Evolutionary conservation across 345 rosid genomes (phyloP), one percentile per base, ranked within the genome.

Genomic region (Passiflora organensis): DNA sequence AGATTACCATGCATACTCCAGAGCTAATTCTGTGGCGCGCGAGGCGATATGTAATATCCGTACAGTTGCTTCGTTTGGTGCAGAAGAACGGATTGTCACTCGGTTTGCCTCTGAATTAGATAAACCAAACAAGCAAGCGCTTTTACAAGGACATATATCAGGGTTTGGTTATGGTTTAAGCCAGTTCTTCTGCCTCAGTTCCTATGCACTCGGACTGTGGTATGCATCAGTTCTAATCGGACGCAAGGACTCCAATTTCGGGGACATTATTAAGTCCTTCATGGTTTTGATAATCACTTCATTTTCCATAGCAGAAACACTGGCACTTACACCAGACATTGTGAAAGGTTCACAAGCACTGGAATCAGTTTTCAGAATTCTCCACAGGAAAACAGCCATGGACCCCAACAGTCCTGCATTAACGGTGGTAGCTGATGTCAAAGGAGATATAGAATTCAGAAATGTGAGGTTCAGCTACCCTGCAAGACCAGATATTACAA

Each of bases 141-240:
- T 85, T 53, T 34, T 81, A 18, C 51, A 78, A 63, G 95, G 96
- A 32, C 96, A 91, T 56, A 80, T 87, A 60, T 76, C 97, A 14
- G 96, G 97, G 18, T 60, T 81, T 46, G 87, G 89, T 23, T 91
- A 76, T 13, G 96, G 96, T 2, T 38, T 83, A 5, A 68, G 96
- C 6, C 97, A 87, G 65, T 69, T 75, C 34, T 74, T 82, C 11
- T 78, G 80, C 0, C 70, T 69, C 54, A 72, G 80, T 61, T 82
- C 95, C 58, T 91, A 85, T 43, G 85, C 96, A 0, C 89, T 91
- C 10, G 96, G 91, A 25, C 91, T 91, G 48, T 87, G 97, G 94
- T 90, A 90, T 43, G 77, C 81, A 24, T 90, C 97, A 1, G 72
- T 77, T 12, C 75, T 83, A 22, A 77, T 91, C 19, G 66, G 67